Base-by-base conservation (phyloP, 768 basidiomycete genomes). In the Auriscalpium microsporum region DNA sequence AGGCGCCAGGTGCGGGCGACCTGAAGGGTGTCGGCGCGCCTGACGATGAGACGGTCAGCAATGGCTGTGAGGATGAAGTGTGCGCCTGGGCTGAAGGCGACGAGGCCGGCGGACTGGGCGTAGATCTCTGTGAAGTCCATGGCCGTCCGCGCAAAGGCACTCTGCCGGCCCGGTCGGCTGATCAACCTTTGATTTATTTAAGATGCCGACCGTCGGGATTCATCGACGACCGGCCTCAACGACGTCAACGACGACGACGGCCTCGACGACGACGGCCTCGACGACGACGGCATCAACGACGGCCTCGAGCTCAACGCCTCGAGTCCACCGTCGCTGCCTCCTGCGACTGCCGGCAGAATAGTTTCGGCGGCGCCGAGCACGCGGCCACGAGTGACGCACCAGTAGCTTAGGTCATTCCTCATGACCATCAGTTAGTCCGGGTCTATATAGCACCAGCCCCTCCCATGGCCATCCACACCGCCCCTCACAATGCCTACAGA, bases 51-150 rank as follows among this genome's bases (percentile, higher is more conserved):
- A 52, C 88, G 78, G 63, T 92, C 84, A 60, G 85, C 77, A 28
- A 87, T 76, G 2, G 88, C 86, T 8, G 86, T 90, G 19, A 94
- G 80, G 59, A 95, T 78, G 64, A 93, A 92, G 56, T 93, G 87
- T 0, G 88, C 81, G 13, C 92, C 92, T 1, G 90, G 86, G 62
- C 92, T 94, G 73, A 92, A 94, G 16, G 76, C 67, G 57, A 90
- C 88, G 45, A 90, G 78, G n/a, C 60, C 63, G 8, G 73, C 69
- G 6, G 88, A 78, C 49, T 90, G 89, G 58, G 78, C 80, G 76
- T 91, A 92, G 58, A 88, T 77, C 66, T 92, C 87, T 17, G 90
- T 92, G 64, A 92, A 92, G 70, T 93, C 90, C 88, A 90, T 90
- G 58, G 17, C 8, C 10, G 17, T 28, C 13, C 14, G 23, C 2